Evolutionary conservation across 2,329 filamentous ascomycete genomes (phyloP).

Genomic region (Sclerotinia trifoliorum): DNA sequence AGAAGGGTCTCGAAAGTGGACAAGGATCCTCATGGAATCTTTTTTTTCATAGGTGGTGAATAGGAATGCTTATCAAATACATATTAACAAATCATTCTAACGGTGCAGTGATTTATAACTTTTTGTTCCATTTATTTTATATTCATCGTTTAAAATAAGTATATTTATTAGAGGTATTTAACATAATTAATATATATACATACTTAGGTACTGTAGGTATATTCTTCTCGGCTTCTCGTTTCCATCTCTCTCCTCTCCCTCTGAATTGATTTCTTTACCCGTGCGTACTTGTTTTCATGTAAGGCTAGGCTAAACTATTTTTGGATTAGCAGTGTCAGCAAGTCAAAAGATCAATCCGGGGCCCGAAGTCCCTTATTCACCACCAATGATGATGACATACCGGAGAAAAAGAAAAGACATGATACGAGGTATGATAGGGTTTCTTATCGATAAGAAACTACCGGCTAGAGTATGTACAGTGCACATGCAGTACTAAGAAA

Average conservation of each 20-base stretch:
- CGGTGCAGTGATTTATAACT: no score
- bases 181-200: background rate
- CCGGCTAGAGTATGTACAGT: no score
- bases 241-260: no score
- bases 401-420: no score
- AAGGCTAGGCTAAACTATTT: background rate
- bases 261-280: background rate
- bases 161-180: background rate
- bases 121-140: no score
- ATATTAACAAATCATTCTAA: no score
- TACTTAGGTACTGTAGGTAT: background rate
- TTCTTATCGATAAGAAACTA: conserved; percentile 17
- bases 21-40: background rate
- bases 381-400: background rate
- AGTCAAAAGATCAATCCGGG: background rate
- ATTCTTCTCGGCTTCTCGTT: background rate
- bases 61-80: no score
- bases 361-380: background rate
- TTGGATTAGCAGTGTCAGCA: background rate
- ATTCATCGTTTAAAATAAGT: no score
- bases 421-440: background rate
- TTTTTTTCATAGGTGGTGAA: background rate
- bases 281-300: background rate
- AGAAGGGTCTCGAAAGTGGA: conserved; percentile 22
- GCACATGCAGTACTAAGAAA: no score